These are phyloP conservation scores for Blepharisma undulans DNA, from an alignment of 169 alveolate species.

Conservation along the genomic window DNA sequence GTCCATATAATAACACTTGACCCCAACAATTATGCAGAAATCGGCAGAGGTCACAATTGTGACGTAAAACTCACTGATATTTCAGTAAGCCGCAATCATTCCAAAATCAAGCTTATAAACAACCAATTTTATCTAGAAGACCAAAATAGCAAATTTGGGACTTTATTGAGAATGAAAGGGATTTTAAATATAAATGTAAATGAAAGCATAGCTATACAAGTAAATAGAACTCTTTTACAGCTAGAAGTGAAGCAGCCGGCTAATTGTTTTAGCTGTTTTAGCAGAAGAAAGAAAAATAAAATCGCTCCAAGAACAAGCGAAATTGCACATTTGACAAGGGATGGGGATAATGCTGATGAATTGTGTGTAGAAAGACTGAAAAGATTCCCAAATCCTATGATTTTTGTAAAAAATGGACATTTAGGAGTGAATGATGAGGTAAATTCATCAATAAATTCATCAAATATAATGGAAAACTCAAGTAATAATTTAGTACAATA, in stretches of 20 bases:
- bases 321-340: not conserved
- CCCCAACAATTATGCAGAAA: not conserved
- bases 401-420: not conserved
- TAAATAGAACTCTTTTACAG: not conserved
- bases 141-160: constrained; percentile 97
- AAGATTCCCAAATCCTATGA: not conserved
- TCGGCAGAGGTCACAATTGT: constrained; percentile 98
- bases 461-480: not conserved
- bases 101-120: constrained; percentile 89
- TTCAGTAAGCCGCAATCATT: constrained; percentile 96
- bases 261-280: not conserved
- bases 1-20: not conserved
- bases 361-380: not conserved
- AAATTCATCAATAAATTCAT: not conserved
- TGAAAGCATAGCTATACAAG: not conserved
- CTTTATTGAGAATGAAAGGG: constrained; percentile 66
- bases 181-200: not conserved
- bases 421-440: not conserved
- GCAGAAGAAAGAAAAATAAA: not conserved
- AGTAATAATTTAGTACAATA: not conserved
- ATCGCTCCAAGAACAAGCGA: not conserved
- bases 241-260: not conserved
- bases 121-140: constrained; percentile 94
- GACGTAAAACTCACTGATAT: constrained; percentile 97
- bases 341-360: not conserved